Percentiles rank a stretch among this genome's conserved stretches.
These are phyloP conservation scores for Lactarius quietus DNA, from an alignment of 768 basidiomycete genomes.

Conservation along the genomic window DNA sequence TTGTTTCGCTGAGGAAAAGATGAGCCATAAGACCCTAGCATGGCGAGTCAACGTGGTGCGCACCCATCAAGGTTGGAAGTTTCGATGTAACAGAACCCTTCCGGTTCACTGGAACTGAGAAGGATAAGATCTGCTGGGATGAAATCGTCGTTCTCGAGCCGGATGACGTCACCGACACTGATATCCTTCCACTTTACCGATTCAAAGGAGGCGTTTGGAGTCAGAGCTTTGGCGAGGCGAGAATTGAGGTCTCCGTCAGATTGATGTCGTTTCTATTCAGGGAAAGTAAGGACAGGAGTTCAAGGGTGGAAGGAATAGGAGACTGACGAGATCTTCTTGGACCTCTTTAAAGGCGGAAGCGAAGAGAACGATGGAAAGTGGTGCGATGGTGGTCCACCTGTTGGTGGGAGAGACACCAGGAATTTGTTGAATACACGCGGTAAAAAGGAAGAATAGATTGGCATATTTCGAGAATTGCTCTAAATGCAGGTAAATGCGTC, in stretches of 20 bases:
- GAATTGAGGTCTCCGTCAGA: slow-evolving; percentile 92
- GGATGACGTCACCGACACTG: slow-evolving; percentile 86
- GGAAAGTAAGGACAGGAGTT: neutral
- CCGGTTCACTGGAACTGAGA: slow-evolving; percentile 88
- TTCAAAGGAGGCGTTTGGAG: slow-evolving; percentile 57
- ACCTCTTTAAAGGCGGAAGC: slow-evolving; percentile 95
- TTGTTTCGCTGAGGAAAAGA: slow-evolving; percentile 72
- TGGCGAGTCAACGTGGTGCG: slow-evolving; percentile 27
- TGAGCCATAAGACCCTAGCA: slow-evolving; percentile 1
- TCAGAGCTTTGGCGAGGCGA: slow-evolving; percentile 72
- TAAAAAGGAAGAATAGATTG: slow-evolving; percentile 98
- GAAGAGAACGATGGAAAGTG: slow-evolving; percentile 81
- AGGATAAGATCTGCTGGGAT: slow-evolving; percentile 94
- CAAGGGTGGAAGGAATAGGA: neutral
- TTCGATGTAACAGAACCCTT: slow-evolving; percentile 96
- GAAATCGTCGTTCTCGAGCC: slow-evolving; percentile 87
- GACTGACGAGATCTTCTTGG: slow-evolving; percentile 86
- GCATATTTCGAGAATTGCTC: slow-evolving; percentile 99
- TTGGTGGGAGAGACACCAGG: slow-evolving; percentile 97
- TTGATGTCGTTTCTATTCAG: slow-evolving; percentile 85
- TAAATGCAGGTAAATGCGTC: slow-evolving; percentile 34
- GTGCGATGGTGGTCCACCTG: slow-evolving; percentile 89
- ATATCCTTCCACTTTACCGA: slow-evolving; percentile 86
- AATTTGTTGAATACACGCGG: slow-evolving; percentile 95
- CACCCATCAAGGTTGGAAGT: slow-evolving; percentile 97